phyloP scores from a whole-genome alignment of 2,329 filamentous ascomycete species.

The Hypoxylon sp. region DNA sequence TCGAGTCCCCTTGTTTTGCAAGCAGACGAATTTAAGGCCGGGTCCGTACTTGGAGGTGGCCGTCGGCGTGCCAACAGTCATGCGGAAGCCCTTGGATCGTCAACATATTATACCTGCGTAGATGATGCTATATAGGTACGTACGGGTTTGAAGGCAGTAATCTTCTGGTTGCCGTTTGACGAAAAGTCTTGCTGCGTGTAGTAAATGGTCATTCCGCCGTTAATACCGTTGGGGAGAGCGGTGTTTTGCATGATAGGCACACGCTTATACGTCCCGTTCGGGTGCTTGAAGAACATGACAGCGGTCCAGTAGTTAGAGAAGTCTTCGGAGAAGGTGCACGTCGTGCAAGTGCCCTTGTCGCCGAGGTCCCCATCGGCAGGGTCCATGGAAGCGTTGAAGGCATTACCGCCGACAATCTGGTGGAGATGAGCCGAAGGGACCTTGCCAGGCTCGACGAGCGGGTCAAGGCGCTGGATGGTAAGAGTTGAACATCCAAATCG shows the following conservation, averaged over 20 bases:
- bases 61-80: constrained; percentile 59
- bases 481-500: constrained; percentile 53
- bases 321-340: constrained; percentile 53
- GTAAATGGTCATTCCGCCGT: constrained; percentile 54
- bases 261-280: constrained; percentile 53
- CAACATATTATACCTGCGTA: constrained; percentile 1
- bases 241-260: constrained; percentile 54
- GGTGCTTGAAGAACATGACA: constrained; percentile 53
- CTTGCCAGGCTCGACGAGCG: constrained; percentile 52
- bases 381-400: constrained; percentile 53
- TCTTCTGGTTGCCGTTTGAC: constrained; percentile 56
- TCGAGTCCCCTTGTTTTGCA: constrained; percentile 58
- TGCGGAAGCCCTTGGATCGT: constrained; percentile 59
- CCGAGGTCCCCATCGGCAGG: constrained; percentile 48
- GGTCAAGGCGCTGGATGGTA: constrained; percentile 53
- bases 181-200: constrained; percentile 54
- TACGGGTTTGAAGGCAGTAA: constrained; percentile 62
- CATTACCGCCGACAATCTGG: constrained; percentile 54
- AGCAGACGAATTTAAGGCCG: constrained; percentile 60
- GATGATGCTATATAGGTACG: constrained; percentile 28
- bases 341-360: constrained; percentile 51
- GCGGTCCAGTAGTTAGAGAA: constrained; percentile 55
- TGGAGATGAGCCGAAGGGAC: constrained; percentile 52
- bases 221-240: constrained; percentile 49
- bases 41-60: constrained; percentile 54